Evolutionary conservation across 169 alveolate genomes (phyloP).

Genomic region (Cryptosporidium ubiquitum): DNA sequence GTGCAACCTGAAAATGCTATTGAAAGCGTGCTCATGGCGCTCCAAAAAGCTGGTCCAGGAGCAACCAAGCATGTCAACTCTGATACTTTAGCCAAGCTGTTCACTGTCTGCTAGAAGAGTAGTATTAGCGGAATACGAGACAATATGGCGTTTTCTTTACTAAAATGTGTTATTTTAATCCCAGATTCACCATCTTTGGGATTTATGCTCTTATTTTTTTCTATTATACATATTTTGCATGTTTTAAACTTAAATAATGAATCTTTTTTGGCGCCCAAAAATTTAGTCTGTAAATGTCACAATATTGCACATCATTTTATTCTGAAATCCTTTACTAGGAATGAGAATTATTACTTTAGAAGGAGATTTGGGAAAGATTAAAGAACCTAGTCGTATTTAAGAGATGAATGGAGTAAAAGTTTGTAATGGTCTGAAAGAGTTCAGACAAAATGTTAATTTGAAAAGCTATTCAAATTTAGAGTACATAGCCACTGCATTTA

Average conservation of each 20-base stretch:
- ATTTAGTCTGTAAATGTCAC: neutral
- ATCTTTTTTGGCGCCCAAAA: constrained; percentile 14
- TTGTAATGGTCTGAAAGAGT: neutral
- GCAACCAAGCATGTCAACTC: constrained; percentile 67
- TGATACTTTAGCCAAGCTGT: constrained; percentile 66
- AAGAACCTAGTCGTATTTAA: neutral
- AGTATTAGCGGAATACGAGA: neutral
- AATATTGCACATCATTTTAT: neutral
- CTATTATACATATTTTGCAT: neutral
- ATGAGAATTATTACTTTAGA: neutral
- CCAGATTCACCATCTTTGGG: neutral
- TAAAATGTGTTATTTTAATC: neutral
- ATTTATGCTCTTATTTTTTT: neutral
- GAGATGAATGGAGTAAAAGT: neutral
- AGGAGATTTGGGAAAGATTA: neutral
- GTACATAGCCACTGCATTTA: neutral
- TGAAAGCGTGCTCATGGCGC: constrained; percentile 72
- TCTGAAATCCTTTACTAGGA: neutral
- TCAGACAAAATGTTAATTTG: neutral
- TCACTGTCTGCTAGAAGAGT: constrained; percentile 38
- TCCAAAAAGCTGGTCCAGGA: constrained; percentile 54
- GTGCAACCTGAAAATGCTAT: constrained; percentile 63
- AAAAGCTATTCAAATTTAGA: neutral
- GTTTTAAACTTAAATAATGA: neutral
- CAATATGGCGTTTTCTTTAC: neutral